Evolutionary conservation across 768 basidiomycete species (phyloP).

Genomic region (Lactarius quietus): DNA sequence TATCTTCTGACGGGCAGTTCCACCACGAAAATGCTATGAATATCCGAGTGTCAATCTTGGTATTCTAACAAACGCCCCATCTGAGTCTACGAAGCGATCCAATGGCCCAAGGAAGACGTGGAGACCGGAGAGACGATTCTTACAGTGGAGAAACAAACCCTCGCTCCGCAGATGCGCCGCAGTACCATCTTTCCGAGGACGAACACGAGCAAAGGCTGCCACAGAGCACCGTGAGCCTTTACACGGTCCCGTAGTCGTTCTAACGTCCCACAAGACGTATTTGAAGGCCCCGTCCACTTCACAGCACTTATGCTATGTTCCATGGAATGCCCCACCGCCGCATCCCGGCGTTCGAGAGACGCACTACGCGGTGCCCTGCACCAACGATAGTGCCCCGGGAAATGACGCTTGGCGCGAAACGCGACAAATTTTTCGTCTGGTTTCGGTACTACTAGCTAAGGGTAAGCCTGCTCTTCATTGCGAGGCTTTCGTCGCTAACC

Average conservation of each 20-base stretch:
- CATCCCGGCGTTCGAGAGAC: background rate
- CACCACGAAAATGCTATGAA: no score
- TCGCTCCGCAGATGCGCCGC: background rate
- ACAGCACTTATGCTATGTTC: background rate
- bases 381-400: no score
- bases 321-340: conserved; percentile 1
- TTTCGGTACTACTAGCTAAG: no score
- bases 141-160: background rate
- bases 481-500: no score
- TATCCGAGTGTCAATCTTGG: no score
- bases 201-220: background rate
- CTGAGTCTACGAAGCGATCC: no score
- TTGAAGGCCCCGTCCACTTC: background rate
- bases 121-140: background rate
- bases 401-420: no score
- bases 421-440: no score
- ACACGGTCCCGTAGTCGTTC: background rate
- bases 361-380: no score
- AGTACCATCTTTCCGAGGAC: background rate
- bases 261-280: background rate
- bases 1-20: no score
- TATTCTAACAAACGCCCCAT: no score
- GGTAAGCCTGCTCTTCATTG: no score
- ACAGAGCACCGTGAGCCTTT: background rate
- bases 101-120: background rate